Evolutionary conservation across 495 filamentous ascomycete species (phyloP), one percentile per base, ranked within the genome.

Genomic region (Aspergillus bertholletiae): DNA sequence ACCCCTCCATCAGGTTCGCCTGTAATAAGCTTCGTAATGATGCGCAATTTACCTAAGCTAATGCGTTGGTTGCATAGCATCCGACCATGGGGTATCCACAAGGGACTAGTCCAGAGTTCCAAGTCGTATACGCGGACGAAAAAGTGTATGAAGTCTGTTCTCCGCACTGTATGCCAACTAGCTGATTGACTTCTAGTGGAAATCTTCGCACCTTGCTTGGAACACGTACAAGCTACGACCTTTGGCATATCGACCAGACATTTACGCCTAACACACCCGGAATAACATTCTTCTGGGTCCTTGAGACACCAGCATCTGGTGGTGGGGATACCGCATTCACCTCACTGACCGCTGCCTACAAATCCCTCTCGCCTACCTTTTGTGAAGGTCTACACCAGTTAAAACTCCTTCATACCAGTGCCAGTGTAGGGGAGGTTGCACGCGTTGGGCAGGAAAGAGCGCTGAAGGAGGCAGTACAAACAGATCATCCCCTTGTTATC

Each of bases 61-160:
- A 32, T 47, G 23, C 17, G 26, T 18, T 32, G n/a, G 15, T 21
- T 11, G 17, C 5, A 22, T 32, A 56, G 54, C 47, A 51, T 30
- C 54, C 54, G 13, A 56, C 54, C 13, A 51, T 56, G 54, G 54
- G 54, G 11, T 56, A 56, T 44, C 54, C 54, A 20, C 30, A 51
- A 30, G 54, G 54, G 7, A 51, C 54, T 37, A 47, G 47, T 2
- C 54, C 54, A 1, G 54, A 46, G n/a, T 51, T 56, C 15, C 54
- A 56, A 26, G 54, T 56, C 7, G 46, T 56, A 27, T 50, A 56
- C 24, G 28, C 47, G 7, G 54, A 56, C 17, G 54, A 56, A 15
- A 56, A 56, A 35, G 54, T 56, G 54, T 56, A 51, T 7, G 47
- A 20, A 18, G 26, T 2, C 8, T 24, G 0, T 11, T 11, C 1